Conservation (phyloP, 2,329 filamentous ascomycete genomes). For the Sporothrix globosa region DNA sequence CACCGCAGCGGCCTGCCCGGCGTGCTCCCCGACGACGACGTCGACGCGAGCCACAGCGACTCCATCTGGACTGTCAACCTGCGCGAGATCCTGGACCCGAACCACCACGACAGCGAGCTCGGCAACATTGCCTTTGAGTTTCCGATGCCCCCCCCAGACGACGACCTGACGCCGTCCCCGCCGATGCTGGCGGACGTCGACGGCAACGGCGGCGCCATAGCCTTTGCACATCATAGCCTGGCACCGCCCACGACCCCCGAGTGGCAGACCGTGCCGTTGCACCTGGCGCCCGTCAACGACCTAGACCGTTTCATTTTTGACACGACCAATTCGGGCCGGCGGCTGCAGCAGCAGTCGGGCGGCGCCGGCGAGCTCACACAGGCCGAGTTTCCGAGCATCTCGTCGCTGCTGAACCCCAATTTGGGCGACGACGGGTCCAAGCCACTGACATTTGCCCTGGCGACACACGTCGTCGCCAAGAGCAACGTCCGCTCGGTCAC, state of each 20-base stretch:
- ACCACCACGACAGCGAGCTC: slow-evolving; percentile 32
- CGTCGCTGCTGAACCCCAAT: slow-evolving; percentile 37
- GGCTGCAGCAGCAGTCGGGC: slow-evolving; percentile 4
- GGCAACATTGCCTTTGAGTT: slow-evolving; percentile 26
- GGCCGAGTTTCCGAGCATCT: slow-evolving; percentile 39
- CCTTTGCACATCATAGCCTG: neutral
- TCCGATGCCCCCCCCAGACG: slow-evolving; percentile 20
- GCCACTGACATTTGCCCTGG: slow-evolving; percentile 27
- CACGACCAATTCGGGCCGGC: slow-evolving; percentile 27
- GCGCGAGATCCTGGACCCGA: slow-evolving; percentile 22
- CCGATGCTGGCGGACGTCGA: neutral
- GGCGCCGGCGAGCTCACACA: slow-evolving; percentile 29
- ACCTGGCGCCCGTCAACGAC: slow-evolving; percentile 27
- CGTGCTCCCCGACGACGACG: slow-evolving; percentile 1
- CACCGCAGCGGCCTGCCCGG: neutral
- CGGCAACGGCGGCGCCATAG: too few species aligned
- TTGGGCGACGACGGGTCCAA: slow-evolving; percentile 26
- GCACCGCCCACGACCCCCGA: neutral
- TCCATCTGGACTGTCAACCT: slow-evolving; percentile 28
- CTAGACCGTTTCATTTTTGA: slow-evolving; percentile 29
- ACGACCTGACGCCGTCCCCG: neutral
- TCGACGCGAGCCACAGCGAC: slow-evolving; percentile 2
- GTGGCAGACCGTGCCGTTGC: slow-evolving; percentile 29
- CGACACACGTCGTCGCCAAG: slow-evolving; percentile 28
- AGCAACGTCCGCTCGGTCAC: slow-evolving; percentile 25